These are phyloP conservation scores for Kodamaea arcana DNA, from an alignment of 1,139 yeast species.

Conservation along the genomic window DNA sequence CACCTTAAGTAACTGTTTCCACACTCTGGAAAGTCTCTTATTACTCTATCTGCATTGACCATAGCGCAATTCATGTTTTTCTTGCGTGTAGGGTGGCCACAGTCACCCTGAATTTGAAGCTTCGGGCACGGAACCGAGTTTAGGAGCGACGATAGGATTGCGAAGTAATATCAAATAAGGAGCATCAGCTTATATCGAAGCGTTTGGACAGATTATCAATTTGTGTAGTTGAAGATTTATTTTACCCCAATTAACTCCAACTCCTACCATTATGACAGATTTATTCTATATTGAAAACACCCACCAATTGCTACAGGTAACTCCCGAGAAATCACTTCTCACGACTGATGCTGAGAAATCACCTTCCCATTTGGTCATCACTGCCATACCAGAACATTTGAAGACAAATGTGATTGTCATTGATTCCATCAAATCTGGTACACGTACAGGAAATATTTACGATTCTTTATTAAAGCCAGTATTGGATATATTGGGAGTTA, in stretches of 20 bases:
- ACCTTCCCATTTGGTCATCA: background rate
- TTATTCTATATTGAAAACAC: constrained; percentile 4
- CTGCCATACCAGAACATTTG: constrained; percentile 6
- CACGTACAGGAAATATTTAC: constrained; percentile 36
- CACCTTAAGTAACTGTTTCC: no score
- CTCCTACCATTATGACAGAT: constrained; percentile 1
- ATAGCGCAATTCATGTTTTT: background rate
- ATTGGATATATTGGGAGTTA: constrained; percentile 30
- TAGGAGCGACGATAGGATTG: no score
- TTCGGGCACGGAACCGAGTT: no score
- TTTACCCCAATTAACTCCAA: no score
- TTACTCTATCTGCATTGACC: background rate
- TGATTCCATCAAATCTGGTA: constrained; percentile 59
- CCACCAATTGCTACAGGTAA: constrained; percentile 5
- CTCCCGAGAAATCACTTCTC: background rate
- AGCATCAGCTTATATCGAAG: no score
- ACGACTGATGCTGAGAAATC: background rate
- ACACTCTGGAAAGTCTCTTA: background rate
- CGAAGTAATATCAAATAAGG: no score
- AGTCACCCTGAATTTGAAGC: background rate
- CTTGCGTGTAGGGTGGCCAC: background rate
- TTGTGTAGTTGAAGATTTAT: no score
- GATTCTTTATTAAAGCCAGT: constrained; percentile 41
- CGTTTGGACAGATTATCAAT: no score
- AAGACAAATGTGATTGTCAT: constrained; percentile 19